Evolutionary conservation across 106 monocot species (phyloP).

Genomic region (Cymbidium sinense): DNA sequence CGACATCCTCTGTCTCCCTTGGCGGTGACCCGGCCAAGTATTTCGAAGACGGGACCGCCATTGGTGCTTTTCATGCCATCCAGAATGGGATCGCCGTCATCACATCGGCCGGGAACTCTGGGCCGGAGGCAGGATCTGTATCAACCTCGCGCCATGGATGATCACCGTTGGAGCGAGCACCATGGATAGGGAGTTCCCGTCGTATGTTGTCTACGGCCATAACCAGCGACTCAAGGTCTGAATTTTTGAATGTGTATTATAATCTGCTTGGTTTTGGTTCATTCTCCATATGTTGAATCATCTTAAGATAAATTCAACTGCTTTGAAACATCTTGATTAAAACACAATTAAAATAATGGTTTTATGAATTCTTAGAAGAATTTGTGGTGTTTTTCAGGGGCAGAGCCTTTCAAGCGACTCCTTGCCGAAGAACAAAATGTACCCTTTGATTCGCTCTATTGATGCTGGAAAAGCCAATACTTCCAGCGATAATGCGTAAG

Average conservation of each 20-base stretch:
- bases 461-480: slow-evolving; percentile 11
- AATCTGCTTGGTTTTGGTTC: too few species aligned
- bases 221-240: slow-evolving; percentile 8
- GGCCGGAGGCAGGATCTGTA: slow-evolving; percentile 6
- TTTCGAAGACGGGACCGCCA: slow-evolving; percentile 14
- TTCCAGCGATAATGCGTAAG: slow-evolving; percentile 16
- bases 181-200: slow-evolving; percentile 28
- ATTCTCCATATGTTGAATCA: too few species aligned
- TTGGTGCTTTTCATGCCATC: slow-evolving; percentile 28
- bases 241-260: background rate
- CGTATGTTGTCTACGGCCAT: slow-evolving; percentile 3
- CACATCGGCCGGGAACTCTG: slow-evolving; percentile 22
- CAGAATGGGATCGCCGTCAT: slow-evolving; percentile 20
- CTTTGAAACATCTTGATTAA: too few species aligned
- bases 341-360: too few species aligned
- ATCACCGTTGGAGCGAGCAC: slow-evolving; percentile 29
- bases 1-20: slow-evolving; percentile 44
- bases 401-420: slow-evolving; percentile 21
- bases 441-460: slow-evolving; percentile 14
- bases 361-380: too few species aligned
- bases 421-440: slow-evolving; percentile 13
- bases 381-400: slow-evolving; percentile 7
- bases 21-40: slow-evolving; percentile 15
- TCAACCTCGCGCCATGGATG: slow-evolving; percentile 22
- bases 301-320: too few species aligned